phyloP scores from a whole-genome alignment of 805 yeast genomes.

The Candida morakotiae region DNA sequence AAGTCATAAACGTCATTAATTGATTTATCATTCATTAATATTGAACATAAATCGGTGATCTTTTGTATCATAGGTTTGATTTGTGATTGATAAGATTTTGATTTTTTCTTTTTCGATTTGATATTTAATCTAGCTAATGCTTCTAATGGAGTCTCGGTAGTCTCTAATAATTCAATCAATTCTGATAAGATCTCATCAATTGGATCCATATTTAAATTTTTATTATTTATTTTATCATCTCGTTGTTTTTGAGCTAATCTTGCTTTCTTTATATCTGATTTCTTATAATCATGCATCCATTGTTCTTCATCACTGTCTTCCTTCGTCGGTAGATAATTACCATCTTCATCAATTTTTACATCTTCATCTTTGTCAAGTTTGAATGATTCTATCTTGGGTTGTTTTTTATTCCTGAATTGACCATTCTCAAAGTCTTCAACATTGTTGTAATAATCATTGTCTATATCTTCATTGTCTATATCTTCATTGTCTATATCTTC shows the following conservation, averaged over 20 bases:
- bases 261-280: slow-evolving; percentile 28
- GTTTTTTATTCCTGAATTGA: slow-evolving; percentile 12
- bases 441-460: slow-evolving; percentile 25
- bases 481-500: slow-evolving; percentile 16
- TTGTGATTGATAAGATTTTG: slow-evolving; percentile 10
- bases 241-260: slow-evolving; percentile 43
- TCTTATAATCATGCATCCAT: slow-evolving; percentile 15
- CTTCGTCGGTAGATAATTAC: slow-evolving; percentile 37
- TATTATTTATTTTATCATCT: slow-evolving; percentile 14
- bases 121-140: slow-evolving; percentile 42
- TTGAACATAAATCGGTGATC: slow-evolving; percentile 49
- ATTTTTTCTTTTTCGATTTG: slow-evolving; percentile 14
- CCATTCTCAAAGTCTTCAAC: slow-evolving; percentile 18
- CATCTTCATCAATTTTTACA: slow-evolving; percentile 56
- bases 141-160: slow-evolving; percentile 60
- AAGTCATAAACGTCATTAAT: slow-evolving; percentile 46
- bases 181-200: slow-evolving; percentile 14
- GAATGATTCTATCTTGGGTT: slow-evolving; percentile 59
- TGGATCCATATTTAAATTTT: slow-evolving; percentile 11
- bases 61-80: slow-evolving; percentile 20
- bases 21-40: slow-evolving; percentile 38
- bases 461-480: slow-evolving; percentile 10
- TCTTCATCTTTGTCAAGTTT: slow-evolving; percentile 61
- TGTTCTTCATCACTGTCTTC: slow-evolving; percentile 20
- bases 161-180: slow-evolving; percentile 45